Evolutionary conservation across 805 yeast species (phyloP), one percentile per base, ranked within the genome.

Genomic region (Candida quercuum): DNA sequence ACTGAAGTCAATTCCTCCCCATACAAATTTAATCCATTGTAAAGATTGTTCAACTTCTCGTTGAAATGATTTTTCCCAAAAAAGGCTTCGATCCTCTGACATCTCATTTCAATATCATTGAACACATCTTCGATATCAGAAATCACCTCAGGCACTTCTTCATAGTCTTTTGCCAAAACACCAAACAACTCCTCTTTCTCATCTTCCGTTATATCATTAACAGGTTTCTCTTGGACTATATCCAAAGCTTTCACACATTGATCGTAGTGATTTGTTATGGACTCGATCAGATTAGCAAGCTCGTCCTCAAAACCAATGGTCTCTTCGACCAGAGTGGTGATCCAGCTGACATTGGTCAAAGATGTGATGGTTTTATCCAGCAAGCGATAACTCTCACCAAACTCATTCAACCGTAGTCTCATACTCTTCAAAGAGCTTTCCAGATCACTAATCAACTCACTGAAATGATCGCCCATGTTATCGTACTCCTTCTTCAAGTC

Each of bases 241-340:
- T 60, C 59, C 3, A 63, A 51, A 9, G 76, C 83, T 42, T 72
- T 61, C 11, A 63, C 48, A 47, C 95, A 84, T 53, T 85, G 87
- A 57, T 88, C 96, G 50, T 79, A 86, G 60, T 88, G 96, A 37
- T 75, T 76, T 10, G 95, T 81, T 33, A 88, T 63, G 50, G 88
- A 76, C 39, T 77, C 79, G 24, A 89, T 62, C 14, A 82, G 64
- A 2, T 72, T 69, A 1, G 86, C 94, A 59, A 86, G 68, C 37
- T 83, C 93, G 40, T 71, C 68, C 37, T 86, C 95, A 34, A 77
- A 52, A 2, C 66, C 63, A 13, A 60, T 49, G 42, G 74, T 76
- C 37, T 72, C 75, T 3, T 51, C 52, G 16, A 66, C 36, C 6
- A 60, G 39, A 16, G 44, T 46, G 16, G 44, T 43, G 6, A 62